Evolutionary conservation across 2,329 filamentous ascomycete species (phyloP), one percentile per base, ranked within the genome.

Genomic region (Cryphonectria carpinicola): DNA sequence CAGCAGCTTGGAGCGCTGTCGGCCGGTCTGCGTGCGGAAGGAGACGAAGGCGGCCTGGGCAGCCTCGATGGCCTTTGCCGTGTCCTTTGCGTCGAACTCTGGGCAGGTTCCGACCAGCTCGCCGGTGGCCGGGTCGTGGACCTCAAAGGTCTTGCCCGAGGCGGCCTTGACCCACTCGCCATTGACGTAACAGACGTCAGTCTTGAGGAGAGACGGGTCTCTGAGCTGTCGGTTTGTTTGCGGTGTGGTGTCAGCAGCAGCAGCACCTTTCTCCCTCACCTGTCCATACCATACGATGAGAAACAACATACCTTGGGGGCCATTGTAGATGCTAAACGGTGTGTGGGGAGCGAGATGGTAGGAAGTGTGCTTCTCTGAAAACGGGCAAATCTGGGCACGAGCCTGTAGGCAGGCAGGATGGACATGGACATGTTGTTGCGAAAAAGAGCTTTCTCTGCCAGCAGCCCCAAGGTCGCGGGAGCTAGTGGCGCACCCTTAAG

Each of bases 81-180:
- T 92, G 79, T 99, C 96, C 75, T 88, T 84, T 73, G 86, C 85
- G 76, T 91, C 88, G 86, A 96, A 96, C 78, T 98, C 95, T 73
- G 96, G 94, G 79, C 91, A 92, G 35, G 89, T 93, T 70, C 93
- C 94, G 76, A 98, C 95, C 54, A 92, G 81, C 75, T 92, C 88
- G 75, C 93, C 93, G 13, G 93, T 93, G 2, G 94, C 90, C 11
- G 96, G 96, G 80, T 99, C 92, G 74, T 88, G 86, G 72, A 98
- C 93, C 79, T 96, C 91, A 81, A 98, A 99, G 62, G 94, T 97
- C 87, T 97, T 90, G 78, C 94, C 93, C 0, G 94, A 97, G 78
- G 90, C 89, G 76, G 95, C 93, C 76, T 88, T 87, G 73, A 97
- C 88, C 93, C 95, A 99, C 87, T 97, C 88, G 77, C 96, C 96